phyloP scores from a whole-genome alignment of 2,329 filamentous ascomycete genomes.

The Colletotrichum phormii region DNA sequence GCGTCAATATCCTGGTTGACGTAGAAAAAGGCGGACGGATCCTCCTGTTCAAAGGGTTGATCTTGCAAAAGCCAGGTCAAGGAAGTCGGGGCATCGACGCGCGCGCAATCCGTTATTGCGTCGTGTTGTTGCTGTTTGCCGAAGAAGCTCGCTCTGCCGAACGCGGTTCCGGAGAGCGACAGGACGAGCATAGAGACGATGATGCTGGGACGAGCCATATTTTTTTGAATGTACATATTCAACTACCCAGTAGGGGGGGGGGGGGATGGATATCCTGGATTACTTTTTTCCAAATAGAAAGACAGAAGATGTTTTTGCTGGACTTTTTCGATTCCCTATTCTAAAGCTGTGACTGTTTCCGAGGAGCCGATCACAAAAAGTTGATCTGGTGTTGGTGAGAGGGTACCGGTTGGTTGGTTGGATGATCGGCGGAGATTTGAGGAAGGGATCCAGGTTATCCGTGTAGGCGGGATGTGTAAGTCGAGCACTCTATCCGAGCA shows the following conservation, averaged over 20 bases:
- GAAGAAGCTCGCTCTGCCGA: background rate
- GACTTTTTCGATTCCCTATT: background rate
- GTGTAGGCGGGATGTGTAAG: background rate
- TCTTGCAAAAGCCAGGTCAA: constrained; percentile 33
- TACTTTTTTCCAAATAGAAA: background rate
- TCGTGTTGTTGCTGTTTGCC: background rate
- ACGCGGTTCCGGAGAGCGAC: constrained; percentile 19
- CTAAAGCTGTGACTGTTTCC: background rate
- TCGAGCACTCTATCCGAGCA: background rate
- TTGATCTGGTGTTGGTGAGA: background rate
- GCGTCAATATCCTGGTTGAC: constrained; percentile 36
- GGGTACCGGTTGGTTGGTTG: no score
- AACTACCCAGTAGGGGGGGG: background rate
- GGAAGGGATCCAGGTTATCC: background rate
- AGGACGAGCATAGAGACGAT: constrained; percentile 20
- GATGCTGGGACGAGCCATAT: constrained; percentile 34
- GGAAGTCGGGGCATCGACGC: constrained; percentile 25
- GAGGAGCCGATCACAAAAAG: background rate
- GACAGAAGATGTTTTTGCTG: background rate
- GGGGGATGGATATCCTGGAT: background rate
- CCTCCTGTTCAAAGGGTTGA: constrained; percentile 35
- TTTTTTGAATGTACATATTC: constrained; percentile 17
- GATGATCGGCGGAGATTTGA: background rate
- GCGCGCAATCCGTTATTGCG: constrained; percentile 16
- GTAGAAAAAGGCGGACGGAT: constrained; percentile 36